These are phyloP conservation scores for Castanospermum australe DNA, from an alignment of 306 rosid genomes.

Conservation along the genomic window DNA sequence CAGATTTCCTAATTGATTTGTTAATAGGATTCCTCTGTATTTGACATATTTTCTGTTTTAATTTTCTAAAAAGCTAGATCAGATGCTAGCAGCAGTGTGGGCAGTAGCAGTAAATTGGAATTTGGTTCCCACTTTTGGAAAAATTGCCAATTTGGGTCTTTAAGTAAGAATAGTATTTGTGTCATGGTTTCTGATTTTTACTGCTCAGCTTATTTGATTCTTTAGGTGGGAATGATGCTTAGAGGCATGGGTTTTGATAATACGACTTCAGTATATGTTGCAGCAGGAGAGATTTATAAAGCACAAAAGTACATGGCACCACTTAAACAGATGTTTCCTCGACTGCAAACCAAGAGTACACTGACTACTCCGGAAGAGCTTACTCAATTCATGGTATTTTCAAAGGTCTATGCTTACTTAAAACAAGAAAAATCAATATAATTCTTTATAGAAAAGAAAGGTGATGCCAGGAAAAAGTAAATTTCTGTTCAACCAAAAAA, in stretches of 20 bases:
- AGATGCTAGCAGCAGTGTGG: neutral
- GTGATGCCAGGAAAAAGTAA: neutral
- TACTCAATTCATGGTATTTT: slow-evolving; percentile 73
- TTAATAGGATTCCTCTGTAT: neutral
- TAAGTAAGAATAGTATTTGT: neutral
- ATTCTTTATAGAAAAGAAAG: slow-evolving; percentile 28
- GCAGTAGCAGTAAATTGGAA: neutral
- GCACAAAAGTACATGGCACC: slow-evolving; percentile 88
- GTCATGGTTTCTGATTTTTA: slow-evolving; percentile 10
- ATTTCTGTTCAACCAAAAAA: slow-evolving; percentile 1
- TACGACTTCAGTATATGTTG: slow-evolving; percentile 80
- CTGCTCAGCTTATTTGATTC: slow-evolving; percentile 18
- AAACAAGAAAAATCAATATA: slow-evolving; percentile 12
- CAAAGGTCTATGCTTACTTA: slow-evolving; percentile 19
- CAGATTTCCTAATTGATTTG: neutral
- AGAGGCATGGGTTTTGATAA: slow-evolving; percentile 98
- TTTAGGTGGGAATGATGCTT: slow-evolving; percentile 97
- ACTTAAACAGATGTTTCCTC: slow-evolving; percentile 94
- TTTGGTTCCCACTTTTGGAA: neutral
- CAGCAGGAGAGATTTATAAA: slow-evolving; percentile 88
- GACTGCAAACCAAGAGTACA: slow-evolving; percentile 79
- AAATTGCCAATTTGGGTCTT: neutral
- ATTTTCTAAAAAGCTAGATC: slow-evolving; percentile 2
- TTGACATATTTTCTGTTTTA: neutral
- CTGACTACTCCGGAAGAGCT: slow-evolving; percentile 83